phyloP scores from a whole-genome alignment of 169 alveolate genomes.

The Plasmodium gaboni region DNA sequence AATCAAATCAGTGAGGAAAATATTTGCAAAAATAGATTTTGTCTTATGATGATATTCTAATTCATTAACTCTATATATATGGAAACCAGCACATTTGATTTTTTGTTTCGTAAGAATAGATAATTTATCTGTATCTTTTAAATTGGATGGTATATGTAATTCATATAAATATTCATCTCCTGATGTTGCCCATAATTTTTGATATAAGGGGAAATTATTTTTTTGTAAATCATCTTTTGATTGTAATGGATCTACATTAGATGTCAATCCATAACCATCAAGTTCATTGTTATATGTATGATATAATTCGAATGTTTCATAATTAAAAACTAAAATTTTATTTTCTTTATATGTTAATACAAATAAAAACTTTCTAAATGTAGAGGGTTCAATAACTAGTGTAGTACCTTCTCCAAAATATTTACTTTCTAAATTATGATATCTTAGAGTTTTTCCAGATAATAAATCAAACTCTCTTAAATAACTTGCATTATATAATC shows the following conservation, averaged over 20 bases:
- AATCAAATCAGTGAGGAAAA: conserved; percentile 76
- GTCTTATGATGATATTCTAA: conserved; percentile 76
- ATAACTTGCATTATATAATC: conserved; percentile 64
- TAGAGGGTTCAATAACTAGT: conserved; percentile 79
- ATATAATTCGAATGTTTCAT: conserved; percentile 49
- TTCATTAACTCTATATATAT: conserved; percentile 72
- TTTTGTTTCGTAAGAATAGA: conserved; percentile 13
- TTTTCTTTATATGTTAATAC: conserved; percentile 78
- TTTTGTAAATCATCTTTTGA: conserved; percentile 15
- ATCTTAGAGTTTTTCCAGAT: conserved; percentile 69
- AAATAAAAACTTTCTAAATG: conserved; percentile 72
- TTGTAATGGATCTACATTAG: conserved; percentile 61
- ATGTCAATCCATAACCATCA: conserved; percentile 82
- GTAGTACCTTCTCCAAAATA: conserved; percentile 82
- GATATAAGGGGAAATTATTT: conserved; percentile 54
- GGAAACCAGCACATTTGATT: conserved; percentile 75
- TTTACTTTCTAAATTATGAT: conserved; percentile 26
- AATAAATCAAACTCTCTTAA: conserved; percentile 66
- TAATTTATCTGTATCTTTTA: conserved; percentile 33
- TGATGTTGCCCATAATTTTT: conserved; percentile 79
- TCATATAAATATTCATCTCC: conserved; percentile 77
- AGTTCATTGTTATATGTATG: conserved; percentile 31
- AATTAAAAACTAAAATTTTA: conserved; percentile 73
- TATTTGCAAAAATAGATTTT: conserved; percentile 75
- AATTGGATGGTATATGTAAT: conserved; percentile 68